Evolutionary conservation across 495 filamentous ascomycete species (phyloP).

Genomic region (Aspergillus heteromorphus): DNA sequence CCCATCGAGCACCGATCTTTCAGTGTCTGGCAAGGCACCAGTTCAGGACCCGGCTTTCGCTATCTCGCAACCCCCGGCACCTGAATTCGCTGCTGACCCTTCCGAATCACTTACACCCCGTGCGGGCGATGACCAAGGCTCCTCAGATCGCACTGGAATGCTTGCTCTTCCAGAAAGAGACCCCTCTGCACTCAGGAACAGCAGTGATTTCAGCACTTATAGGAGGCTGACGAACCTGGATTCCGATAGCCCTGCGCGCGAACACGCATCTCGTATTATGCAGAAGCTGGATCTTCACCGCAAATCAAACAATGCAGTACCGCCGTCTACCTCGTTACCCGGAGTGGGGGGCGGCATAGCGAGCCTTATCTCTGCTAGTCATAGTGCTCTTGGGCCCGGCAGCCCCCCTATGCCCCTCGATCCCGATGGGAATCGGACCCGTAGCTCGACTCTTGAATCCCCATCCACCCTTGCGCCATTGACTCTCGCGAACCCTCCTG

Average conservation of each 20-base stretch:
- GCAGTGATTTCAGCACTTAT: slow-evolving; percentile 60
- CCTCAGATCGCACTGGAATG: slow-evolving; percentile 55
- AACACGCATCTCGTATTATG: slow-evolving; percentile 78
- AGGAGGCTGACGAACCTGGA: slow-evolving; percentile 47
- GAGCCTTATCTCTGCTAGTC: slow-evolving; percentile 79
- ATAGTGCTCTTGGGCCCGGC: slow-evolving; percentile 64
- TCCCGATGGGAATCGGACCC: slow-evolving; percentile 24
- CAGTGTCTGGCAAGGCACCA: slow-evolving; percentile 49
- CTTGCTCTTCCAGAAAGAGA: slow-evolving; percentile 66
- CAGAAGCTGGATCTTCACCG: slow-evolving; percentile 88
- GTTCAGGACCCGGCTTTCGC: slow-evolving; percentile 80
- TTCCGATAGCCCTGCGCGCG: slow-evolving; percentile 53
- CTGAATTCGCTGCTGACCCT: slow-evolving; percentile 78
- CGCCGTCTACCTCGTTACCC: slow-evolving; percentile 28
- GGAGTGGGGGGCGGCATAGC: slow-evolving; percentile 67
- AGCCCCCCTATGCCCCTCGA: slow-evolving; percentile 38
- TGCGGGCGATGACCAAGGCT: slow-evolving; percentile 47
- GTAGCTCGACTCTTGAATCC: slow-evolving; percentile 33
- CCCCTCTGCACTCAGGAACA: slow-evolving; percentile 50
- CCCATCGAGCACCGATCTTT: slow-evolving; percentile 56
- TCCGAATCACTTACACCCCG: slow-evolving; percentile 62
- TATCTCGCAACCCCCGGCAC: slow-evolving; percentile 80
- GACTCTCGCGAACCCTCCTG: slow-evolving; percentile 80
- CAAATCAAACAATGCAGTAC: slow-evolving; percentile 56
- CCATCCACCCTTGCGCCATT: slow-evolving; percentile 69